Conservation (phyloP, 805 yeast genomes). For the Saitoella complicata region DNA sequence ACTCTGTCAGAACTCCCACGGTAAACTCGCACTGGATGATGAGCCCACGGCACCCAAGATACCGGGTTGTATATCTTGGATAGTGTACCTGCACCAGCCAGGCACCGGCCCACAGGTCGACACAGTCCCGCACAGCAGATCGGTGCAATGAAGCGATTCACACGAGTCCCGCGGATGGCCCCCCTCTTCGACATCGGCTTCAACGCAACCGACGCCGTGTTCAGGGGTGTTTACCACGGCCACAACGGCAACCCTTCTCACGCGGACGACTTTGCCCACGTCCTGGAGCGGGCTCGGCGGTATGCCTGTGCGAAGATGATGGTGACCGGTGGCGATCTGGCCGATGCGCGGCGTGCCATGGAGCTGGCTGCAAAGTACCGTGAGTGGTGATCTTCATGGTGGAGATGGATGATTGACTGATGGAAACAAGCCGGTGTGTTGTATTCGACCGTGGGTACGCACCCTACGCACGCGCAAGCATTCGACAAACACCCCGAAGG, state of each 20-base stretch:
- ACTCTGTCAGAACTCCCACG: too few species aligned
- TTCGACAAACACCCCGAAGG: slow-evolving; percentile 22
- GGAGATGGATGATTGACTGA: neutral
- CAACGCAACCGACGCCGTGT: slow-evolving; percentile 59
- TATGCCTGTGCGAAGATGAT: slow-evolving; percentile 54
- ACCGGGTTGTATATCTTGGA: too few species aligned
- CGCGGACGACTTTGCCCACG: slow-evolving; percentile 42
- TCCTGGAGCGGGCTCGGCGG: slow-evolving; percentile 48
- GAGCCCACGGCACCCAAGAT: too few species aligned
- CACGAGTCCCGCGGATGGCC: too few species aligned
- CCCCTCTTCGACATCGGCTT: too few species aligned
- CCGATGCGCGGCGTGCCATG: slow-evolving; percentile 49
- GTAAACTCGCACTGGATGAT: too few species aligned
- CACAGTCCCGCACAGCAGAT: too few species aligned
- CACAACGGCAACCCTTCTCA: slow-evolving; percentile 62
- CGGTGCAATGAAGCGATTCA: too few species aligned
- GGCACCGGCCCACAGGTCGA: too few species aligned
- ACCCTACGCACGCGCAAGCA: slow-evolving; percentile 73
- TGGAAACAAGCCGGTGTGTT: slow-evolving; percentile 16
- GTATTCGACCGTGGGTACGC: slow-evolving; percentile 78
- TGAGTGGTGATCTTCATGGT: slow-evolving; percentile 6
- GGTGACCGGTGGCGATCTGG: slow-evolving; percentile 66
- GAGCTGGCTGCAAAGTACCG: slow-evolving; percentile 30
- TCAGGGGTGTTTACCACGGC: slow-evolving; percentile 62
- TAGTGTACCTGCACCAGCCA: too few species aligned